Evolutionary conservation across 331 rosid genomes (phyloP).

Genomic region (Malus hybrid): DNA sequence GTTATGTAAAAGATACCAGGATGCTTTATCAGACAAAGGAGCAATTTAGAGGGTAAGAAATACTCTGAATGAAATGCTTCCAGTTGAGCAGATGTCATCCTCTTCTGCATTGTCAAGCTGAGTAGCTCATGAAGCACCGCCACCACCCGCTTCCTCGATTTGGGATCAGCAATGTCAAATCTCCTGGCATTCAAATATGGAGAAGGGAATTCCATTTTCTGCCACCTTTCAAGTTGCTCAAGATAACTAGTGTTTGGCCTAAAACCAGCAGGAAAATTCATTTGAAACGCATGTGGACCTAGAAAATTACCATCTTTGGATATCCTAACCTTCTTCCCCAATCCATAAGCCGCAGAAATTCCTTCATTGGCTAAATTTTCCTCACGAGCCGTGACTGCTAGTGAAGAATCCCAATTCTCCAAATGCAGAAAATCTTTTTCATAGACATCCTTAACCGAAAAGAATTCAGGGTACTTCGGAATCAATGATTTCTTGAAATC

Average conservation of each 20-base stretch:
- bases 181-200: conserved; percentile 87
- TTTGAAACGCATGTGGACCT: conserved; percentile 60
- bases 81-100: conserved; percentile 73
- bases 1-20: conserved; percentile 89
- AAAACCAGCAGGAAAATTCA: conserved; percentile 72
- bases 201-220: conserved; percentile 85
- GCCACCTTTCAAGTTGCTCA: conserved; percentile 76
- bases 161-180: conserved; percentile 56
- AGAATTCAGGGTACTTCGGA: conserved; percentile 56
- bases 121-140: conserved; percentile 85
- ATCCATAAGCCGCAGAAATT: conserved; percentile 17
- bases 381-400: conserved; percentile 64
- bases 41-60: conserved; percentile 59
- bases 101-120: conserved; percentile 70
- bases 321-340: conserved; percentile 48
- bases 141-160: conserved; percentile 59
- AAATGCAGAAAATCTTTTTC: conserved; percentile 46
- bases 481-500: conserved; percentile 48
- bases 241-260: conserved; percentile 75
- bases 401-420: conserved; percentile 82
- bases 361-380: conserved; percentile 40
- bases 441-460: conserved; percentile 38
- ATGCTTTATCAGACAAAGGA: conserved; percentile 75
- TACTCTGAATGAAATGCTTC: conserved; percentile 70
- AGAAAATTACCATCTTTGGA: conserved; percentile 65